These are phyloP conservation scores for Stenogyne calaminthoides DNA, from an alignment of 305 asterid species.

Conservation along the genomic window DNA sequence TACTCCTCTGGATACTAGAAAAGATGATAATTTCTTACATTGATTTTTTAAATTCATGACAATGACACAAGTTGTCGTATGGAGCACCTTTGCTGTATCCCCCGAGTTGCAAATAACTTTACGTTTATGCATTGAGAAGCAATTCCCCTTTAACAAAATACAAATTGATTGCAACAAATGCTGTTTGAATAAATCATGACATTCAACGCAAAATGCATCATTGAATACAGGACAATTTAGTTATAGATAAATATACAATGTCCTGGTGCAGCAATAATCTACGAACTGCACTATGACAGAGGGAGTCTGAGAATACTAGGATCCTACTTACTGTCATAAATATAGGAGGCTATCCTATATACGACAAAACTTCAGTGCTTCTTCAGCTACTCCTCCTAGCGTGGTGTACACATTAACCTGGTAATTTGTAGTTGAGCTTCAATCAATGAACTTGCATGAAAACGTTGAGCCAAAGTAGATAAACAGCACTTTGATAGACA, in stretches of 20 bases:
- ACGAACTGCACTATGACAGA: background rate
- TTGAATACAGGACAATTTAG: background rate
- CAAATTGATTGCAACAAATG: too few relatives aligned
- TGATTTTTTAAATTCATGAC: too few relatives aligned
- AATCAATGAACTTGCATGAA: background rate
- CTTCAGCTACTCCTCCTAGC: constrained; percentile 12
- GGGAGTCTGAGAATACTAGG: background rate
- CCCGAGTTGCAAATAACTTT: too few relatives aligned
- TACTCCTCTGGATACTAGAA: background rate
- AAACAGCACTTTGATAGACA: background rate
- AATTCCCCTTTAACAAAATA: too few relatives aligned
- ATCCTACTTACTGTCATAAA: background rate
- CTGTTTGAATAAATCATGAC: background rate
- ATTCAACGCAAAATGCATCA: background rate
- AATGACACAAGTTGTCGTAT: too few relatives aligned
- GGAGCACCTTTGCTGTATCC: too few relatives aligned
- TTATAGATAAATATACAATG: constrained; percentile 16
- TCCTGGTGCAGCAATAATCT: constrained; percentile 5
- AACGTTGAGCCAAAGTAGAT: background rate
- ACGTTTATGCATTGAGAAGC: too few relatives aligned
- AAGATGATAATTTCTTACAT: too few relatives aligned
- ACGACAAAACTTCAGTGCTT: background rate
- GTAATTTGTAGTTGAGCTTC: background rate
- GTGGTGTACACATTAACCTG: constrained; percentile 16
- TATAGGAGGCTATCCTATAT: background rate